Evolutionary conservation across 1,284 basidiomycete species (phyloP), one percentile per base, ranked within the genome.

Genomic region (Phylloporus gajari): DNA sequence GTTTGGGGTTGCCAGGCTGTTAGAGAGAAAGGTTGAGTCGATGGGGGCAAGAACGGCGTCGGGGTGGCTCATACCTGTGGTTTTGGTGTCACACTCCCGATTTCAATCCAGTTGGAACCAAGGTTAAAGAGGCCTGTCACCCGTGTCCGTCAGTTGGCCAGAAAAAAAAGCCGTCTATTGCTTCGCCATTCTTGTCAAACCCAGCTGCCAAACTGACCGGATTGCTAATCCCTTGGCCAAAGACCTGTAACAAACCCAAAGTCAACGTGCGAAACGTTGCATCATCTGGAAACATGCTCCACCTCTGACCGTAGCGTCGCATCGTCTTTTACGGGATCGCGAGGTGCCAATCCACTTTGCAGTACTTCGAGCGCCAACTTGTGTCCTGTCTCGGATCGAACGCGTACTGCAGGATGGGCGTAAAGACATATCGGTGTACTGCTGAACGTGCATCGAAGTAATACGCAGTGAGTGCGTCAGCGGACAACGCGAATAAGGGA

Each of bases 131-230:
- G 88, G 27, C 93, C 94, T 95, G 40, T 59, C 21, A 19, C 30
- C 2, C 7, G 59, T 9, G 15, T 27, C 12, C 35, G 40, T 72
- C 59, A 72, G 68, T 70, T 40, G 25, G 46, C n/a, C 1, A 1
- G 27, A 62, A 59, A 35, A 68, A 38, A 53, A 60, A 11, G 27
- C 97, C 97, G 78, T 99, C 97, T 76, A 99, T 93, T 13, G 97
- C 97, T 82, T 98, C 94, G 5, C 94, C 97, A 77, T 99, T 93
- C 86, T 99, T 99, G 89, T 99, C 97, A 80, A 99, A 99, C 0
- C 98, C 97, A 48, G 98, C 97, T 1, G 97, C 97, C 12, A 99
- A 85, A 32, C 97, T 97, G 46, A 99, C 85, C 0, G 98, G 97
- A 83, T 96, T 99, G 8, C 89, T 88, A 40, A 98, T 83, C 65